Evolutionary conservation across 2,329 filamentous ascomycete genomes (phyloP).

Genomic region (Dothidotthia symphoricarpi): DNA sequence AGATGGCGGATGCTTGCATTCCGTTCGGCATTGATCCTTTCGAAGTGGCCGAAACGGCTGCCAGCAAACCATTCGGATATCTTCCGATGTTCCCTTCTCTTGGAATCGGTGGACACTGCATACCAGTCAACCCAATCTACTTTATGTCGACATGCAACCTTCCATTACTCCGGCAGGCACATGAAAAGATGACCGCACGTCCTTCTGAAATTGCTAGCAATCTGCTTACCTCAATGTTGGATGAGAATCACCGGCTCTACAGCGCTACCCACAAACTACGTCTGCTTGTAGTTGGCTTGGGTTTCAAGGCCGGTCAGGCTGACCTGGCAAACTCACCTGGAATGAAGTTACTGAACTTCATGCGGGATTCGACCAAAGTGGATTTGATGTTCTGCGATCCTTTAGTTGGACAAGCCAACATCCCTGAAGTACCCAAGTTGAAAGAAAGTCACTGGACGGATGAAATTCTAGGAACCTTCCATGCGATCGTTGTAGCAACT

Average conservation of each 20-base stretch:
- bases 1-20: conserved; percentile 56
- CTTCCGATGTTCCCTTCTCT: conserved; percentile 49
- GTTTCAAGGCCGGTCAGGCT: conserved; percentile 53
- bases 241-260: conserved; percentile 3
- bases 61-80: conserved; percentile 48
- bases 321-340: conserved; percentile 52
- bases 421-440: conserved; percentile 38
- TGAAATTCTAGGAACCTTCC: conserved; percentile 42
- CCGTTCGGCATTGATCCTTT: conserved; percentile 50
- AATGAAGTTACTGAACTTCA: conserved; percentile 38
- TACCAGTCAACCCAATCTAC: conserved; percentile 57
- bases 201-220: conserved; percentile 37
- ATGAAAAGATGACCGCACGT: conserved; percentile 47
- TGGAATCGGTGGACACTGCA: conserved; percentile 58
- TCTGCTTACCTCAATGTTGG: conserved; percentile 5
- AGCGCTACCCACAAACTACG: too few species aligned
- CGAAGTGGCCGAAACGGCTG: conserved; percentile 52
- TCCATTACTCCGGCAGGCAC: conserved; percentile 48
- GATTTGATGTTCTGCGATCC: conserved; percentile 50
- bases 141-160: conserved; percentile 51
- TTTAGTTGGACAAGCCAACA: conserved; percentile 44
- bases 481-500: conserved; percentile 48
- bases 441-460: conserved; percentile 42
- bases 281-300: conserved; percentile 49
- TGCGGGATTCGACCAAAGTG: conserved; percentile 38